Conservation (phyloP, 1,284 basidiomycete species). For the Sporisorium graminicola region DNA sequence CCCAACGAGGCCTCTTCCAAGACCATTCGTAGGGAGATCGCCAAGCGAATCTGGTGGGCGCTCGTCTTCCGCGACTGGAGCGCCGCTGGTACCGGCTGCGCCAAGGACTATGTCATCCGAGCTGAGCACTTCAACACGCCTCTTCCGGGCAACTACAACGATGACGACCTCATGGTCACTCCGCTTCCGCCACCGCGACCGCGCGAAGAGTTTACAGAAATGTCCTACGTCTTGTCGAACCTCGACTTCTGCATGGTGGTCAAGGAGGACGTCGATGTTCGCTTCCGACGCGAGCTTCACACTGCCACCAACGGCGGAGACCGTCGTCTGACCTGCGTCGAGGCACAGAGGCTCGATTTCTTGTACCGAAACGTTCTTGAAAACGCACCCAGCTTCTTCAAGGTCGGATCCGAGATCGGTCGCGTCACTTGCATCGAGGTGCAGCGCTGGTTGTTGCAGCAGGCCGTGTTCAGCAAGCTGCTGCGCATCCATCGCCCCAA, state of each 20-base stretch:
- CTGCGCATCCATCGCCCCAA: constrained; percentile 61
- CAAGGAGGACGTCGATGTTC: constrained; percentile 57
- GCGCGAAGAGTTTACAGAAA: constrained; percentile 59
- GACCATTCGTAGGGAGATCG: constrained; percentile 60
- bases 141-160: constrained; percentile 65
- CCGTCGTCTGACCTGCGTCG: constrained; percentile 45
- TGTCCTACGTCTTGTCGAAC: constrained; percentile 58
- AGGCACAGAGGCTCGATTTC: constrained; percentile 47
- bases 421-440: constrained; percentile 57
- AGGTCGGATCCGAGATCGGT: constrained; percentile 56
- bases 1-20: constrained; percentile 50
- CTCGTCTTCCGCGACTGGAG: constrained; percentile 64
- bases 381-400: constrained; percentile 59
- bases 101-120: constrained; percentile 56
- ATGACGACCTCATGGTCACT: constrained; percentile 56
- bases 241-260: constrained; percentile 56
- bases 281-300: constrained; percentile 43
- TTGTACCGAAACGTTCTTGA: constrained; percentile 57
- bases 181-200: constrained; percentile 54
- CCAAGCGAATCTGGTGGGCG: constrained; percentile 66
- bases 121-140: constrained; percentile 66
- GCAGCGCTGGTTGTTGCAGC: constrained; percentile 66
- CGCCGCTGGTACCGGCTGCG: constrained; percentile 36
- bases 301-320: constrained; percentile 41
- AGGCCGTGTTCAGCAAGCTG: constrained; percentile 64